Evolutionary conservation across 2,329 filamentous ascomycete species (phyloP).

Genomic region (Colletotrichum neosansevieriae): DNA sequence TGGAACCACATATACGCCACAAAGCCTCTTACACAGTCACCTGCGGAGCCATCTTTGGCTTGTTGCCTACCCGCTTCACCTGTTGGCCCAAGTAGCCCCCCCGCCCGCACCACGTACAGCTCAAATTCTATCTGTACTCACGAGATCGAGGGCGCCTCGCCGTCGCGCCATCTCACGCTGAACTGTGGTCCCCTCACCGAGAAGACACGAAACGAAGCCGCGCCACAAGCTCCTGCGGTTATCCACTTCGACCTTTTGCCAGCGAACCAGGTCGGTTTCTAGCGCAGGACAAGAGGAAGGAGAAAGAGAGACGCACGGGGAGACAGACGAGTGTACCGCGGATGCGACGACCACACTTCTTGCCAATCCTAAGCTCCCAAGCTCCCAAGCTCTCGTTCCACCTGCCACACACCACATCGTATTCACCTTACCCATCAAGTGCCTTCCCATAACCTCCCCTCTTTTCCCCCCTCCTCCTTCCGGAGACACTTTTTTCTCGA

Average conservation of each 20-base stretch:
- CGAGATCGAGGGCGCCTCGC: background rate
- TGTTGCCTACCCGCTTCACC: background rate
- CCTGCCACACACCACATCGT: conserved; percentile 24
- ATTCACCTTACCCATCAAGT: conserved; percentile 34
- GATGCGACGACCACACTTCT: conserved; percentile 18
- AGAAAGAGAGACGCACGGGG: conserved; percentile 9
- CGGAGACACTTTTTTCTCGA: conserved; percentile 7
- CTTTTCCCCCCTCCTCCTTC: conserved; percentile 17
- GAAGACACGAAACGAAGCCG: background rate
- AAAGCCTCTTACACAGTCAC: conserved; percentile 17
- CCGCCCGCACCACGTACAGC: conserved; percentile 1
- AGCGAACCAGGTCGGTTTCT: conserved; percentile 1
- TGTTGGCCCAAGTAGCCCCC: background rate
- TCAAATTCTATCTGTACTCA: background rate
- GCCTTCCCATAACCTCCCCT: conserved; percentile 12
- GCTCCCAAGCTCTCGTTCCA: background rate
- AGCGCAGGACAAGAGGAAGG: no score
- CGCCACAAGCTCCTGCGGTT: background rate
- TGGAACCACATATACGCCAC: conserved; percentile 27
- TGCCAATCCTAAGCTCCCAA: conserved; percentile 15
- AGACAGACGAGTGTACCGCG: conserved; percentile 9
- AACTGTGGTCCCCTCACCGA: background rate
- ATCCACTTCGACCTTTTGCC: background rate
- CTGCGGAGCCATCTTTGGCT: background rate
- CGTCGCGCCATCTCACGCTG: conserved; percentile 9